Conservation (phyloP, 2,329 filamentous ascomycete species). For the Arthrinium phaeospermum region DNA sequence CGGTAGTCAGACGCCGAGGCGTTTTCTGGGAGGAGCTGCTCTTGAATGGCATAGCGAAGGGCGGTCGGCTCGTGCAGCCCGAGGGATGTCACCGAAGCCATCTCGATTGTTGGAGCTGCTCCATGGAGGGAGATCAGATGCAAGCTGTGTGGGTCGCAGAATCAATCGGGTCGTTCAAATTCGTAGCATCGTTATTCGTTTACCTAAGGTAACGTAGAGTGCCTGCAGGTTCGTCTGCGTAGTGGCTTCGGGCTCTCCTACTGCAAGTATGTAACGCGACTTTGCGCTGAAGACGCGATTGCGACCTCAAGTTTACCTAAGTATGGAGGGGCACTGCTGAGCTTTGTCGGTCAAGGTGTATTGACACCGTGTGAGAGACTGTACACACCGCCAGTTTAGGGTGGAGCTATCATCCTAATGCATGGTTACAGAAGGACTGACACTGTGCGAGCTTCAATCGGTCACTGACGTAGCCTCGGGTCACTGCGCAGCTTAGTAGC, state of each 20-base stretch:
- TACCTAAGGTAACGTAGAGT: neutral
- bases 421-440: neutral
- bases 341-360: neutral
- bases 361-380: neutral
- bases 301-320: neutral
- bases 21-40: conserved; percentile 75
- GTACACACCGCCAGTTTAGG: neutral
- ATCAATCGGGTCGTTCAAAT: neutral
- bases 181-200: conserved; percentile 9
- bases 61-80: conserved; percentile 89
- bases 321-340: conserved; percentile 9
- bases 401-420: neutral
- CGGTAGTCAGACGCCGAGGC: conserved; percentile 70
- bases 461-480: conserved; percentile 13
- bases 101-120: conserved; percentile 45
- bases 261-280: conserved; percentile 1
- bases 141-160: neutral
- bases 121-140: conserved; percentile 27
- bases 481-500: neutral
- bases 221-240: neutral
- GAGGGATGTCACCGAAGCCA: conserved; percentile 91
- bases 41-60: conserved; percentile 80
- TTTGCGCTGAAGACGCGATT: neutral
- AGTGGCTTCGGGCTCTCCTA: neutral
- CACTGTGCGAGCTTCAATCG: conserved; percentile 9